Percentiles rank a stretch among this genome's conserved stretches.
phyloP scores from a whole-genome alignment of 768 basidiomycete species.

The Cubamyces lactineus region DNA sequence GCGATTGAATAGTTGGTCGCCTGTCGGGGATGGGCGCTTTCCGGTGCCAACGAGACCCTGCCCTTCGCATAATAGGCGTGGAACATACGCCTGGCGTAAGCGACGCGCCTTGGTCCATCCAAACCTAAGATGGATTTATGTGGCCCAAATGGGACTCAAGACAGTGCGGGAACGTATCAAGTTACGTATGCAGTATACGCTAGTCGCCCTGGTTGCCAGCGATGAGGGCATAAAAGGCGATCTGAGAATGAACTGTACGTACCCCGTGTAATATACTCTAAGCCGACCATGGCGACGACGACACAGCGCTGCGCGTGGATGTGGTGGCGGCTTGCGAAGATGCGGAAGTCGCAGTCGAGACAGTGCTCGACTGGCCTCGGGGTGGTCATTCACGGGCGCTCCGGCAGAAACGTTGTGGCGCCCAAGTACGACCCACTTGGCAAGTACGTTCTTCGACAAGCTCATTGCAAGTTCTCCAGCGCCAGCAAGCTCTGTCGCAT shows the following conservation, averaged over 20 bases:
- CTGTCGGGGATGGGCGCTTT: background rate
- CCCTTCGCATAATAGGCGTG: background rate
- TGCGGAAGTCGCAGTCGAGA: background rate
- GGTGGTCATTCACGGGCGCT: background rate
- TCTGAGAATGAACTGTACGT: background rate
- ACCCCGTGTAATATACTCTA: background rate
- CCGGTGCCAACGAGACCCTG: background rate
- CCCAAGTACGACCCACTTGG: background rate
- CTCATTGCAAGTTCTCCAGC: too few species aligned
- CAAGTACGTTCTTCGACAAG: too few species aligned
- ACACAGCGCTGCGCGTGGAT: background rate
- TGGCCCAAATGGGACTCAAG: background rate
- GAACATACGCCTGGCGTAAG: background rate
- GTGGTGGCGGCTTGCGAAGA: background rate
- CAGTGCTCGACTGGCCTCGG: background rate
- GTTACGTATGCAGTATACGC: constrained; percentile 9
- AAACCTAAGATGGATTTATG: background rate
- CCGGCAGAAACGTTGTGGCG: constrained; percentile 3
- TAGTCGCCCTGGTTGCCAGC: constrained; percentile 1
- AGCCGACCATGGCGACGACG: background rate
- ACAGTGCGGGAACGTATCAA: background rate
- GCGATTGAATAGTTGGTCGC: background rate
- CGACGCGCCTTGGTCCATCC: background rate
- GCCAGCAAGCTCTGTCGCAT: too few species aligned
- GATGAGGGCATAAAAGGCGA: background rate